Evolutionary conservation across 805 yeast species (phyloP).

Genomic region (Myxozyma sirexii): DNA sequence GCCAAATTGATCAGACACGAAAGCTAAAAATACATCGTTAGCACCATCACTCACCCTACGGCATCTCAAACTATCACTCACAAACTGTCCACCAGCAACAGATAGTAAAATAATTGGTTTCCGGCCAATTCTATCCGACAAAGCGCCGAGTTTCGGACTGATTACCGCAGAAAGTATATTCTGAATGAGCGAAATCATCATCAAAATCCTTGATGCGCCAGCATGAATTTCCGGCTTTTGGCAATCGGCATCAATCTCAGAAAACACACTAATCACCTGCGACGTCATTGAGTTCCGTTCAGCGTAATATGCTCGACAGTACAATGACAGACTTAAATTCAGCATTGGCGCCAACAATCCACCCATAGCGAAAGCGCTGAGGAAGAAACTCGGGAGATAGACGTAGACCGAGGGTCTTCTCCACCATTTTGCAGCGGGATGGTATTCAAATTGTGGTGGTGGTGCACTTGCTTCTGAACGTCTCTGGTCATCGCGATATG

Average conservation of each 20-base stretch:
- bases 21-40: neutral
- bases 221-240: constrained; percentile 25
- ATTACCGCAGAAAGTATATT: constrained; percentile 11
- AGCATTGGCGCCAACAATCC: constrained; percentile 22
- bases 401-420: constrained; percentile 9
- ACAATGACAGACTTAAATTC: constrained; percentile 8
- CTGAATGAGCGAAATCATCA: constrained; percentile 1
- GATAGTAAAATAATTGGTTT: constrained; percentile 7
- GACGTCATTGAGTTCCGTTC: constrained; percentile 1
- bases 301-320: constrained; percentile 19
- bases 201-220: constrained; percentile 6
- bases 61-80: neutral
- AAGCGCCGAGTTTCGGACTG: constrained; percentile 21
- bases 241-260: constrained; percentile 9
- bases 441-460: neutral
- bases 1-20: neutral
- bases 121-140: constrained; percentile 31
- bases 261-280: neutral
- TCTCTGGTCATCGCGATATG: neutral
- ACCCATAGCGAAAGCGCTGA: constrained; percentile 18
- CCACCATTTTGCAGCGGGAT: neutral
- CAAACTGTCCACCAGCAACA: constrained; percentile 1
- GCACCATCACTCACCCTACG: neutral
- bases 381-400: constrained; percentile 13
- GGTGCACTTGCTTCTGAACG: too few relatives aligned